These are phyloP conservation scores for Zygosaccharomyces pseudobailii DNA, from an alignment of 1,139 yeast species.

Conservation along the genomic window DNA sequence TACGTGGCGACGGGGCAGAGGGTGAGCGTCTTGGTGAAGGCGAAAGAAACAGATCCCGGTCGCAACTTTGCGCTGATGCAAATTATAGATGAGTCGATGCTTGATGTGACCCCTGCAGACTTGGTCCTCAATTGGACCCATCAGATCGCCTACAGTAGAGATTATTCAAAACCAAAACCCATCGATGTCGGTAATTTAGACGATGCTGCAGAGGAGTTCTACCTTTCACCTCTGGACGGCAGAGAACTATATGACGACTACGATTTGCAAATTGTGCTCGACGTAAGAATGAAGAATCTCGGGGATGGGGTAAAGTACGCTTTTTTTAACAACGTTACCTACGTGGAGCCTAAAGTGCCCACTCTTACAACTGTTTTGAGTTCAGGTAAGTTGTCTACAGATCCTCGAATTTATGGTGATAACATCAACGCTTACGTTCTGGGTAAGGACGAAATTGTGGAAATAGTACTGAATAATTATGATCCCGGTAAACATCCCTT, in stretches of 20 bases:
- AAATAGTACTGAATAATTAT: constrained; percentile 62
- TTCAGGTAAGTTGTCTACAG: constrained; percentile 43
- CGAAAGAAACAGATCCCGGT: constrained; percentile 43
- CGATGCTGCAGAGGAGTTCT: constrained; percentile 51
- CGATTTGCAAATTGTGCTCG: constrained; percentile 54
- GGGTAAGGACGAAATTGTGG: constrained; percentile 57
- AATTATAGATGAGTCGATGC: constrained; percentile 58
- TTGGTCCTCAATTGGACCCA: constrained; percentile 52
- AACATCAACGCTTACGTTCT: constrained; percentile 61
- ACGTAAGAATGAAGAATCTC: constrained; percentile 61
- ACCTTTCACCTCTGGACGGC: constrained; percentile 44
- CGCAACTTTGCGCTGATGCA: constrained; percentile 61
- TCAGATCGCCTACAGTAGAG: constrained; percentile 46
- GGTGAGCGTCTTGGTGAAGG: constrained; percentile 54
- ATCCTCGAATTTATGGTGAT: constrained; percentile 56
- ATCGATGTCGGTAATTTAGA: constrained; percentile 21
- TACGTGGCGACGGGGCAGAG: constrained; percentile 72
- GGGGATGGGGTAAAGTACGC: constrained; percentile 75
- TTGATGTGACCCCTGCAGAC: constrained; percentile 55
- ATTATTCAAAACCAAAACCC: constrained; percentile 32
- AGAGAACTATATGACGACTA: constrained; percentile 49
- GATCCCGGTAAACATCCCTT: constrained; percentile 79
- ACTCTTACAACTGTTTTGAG: constrained; percentile 55
- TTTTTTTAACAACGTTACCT: constrained; percentile 65
- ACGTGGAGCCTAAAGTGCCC: constrained; percentile 63